Conservation (phyloP, 2,329 filamentous ascomycete species). For the Chalara sp. region DNA sequence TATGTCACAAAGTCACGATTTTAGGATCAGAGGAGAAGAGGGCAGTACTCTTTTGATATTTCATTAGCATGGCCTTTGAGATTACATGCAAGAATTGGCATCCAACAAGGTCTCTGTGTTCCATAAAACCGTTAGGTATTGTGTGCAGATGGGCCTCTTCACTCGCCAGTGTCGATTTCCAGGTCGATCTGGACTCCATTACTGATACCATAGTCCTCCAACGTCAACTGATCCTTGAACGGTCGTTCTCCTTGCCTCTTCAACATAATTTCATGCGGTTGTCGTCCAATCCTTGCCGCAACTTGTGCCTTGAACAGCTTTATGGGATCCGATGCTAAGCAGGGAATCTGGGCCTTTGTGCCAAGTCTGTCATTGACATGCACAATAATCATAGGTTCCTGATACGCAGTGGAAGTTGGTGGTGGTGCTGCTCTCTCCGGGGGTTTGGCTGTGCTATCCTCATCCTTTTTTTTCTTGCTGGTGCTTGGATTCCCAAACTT, state of each 20-base stretch:
- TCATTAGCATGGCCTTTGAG: not conserved
- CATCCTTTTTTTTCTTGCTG: slow-evolving; percentile 15
- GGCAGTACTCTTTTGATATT: too few relatives aligned
- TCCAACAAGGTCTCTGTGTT: not conserved
- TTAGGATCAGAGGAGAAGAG: too few relatives aligned
- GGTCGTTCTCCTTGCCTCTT: slow-evolving; percentile 88
- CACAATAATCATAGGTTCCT: slow-evolving; percentile 86
- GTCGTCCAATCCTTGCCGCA: slow-evolving; percentile 78
- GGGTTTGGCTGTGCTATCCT: slow-evolving; percentile 10
- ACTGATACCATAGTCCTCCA: slow-evolving; percentile 90
- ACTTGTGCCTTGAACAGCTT: slow-evolving; percentile 88
- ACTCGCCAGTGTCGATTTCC: slow-evolving; percentile 30
- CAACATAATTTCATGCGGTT: slow-evolving; percentile 85
- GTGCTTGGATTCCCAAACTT: slow-evolving; percentile 9
- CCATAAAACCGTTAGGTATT: too few relatives aligned
- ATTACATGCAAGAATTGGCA: not conserved
- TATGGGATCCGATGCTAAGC: slow-evolving; percentile 76
- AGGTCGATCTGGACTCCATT: slow-evolving; percentile 61
- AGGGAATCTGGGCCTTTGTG: slow-evolving; percentile 91
- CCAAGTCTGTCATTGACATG: slow-evolving; percentile 92
- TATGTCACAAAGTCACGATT: too few relatives aligned
- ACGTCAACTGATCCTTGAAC: slow-evolving; percentile 82
- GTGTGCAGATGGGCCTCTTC: not conserved
- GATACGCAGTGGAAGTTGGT: slow-evolving; percentile 17
- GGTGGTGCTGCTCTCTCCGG: slow-evolving; percentile 17